Conservation (phyloP, 2,329 filamentous ascomycete genomes). For the Epichloe brachyelytri region DNA sequence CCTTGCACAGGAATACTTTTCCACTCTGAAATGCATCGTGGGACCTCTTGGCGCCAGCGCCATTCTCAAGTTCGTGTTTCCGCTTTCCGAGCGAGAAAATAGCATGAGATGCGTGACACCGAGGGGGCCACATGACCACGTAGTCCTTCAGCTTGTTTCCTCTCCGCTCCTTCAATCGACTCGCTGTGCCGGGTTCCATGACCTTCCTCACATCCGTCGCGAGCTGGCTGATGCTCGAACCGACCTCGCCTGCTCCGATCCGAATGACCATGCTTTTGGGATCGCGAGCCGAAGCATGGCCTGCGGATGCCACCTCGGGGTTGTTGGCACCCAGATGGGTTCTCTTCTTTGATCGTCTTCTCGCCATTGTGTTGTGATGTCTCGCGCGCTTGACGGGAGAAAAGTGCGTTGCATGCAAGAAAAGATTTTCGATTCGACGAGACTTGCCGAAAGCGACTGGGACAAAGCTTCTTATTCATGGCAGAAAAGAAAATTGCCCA, state of each 20-base stretch:
- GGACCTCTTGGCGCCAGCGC: slow-evolving; percentile 81
- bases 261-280: slow-evolving; percentile 99
- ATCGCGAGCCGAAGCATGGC: slow-evolving; percentile 50
- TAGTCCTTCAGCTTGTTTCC: slow-evolving; percentile 86
- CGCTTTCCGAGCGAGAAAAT: slow-evolving; percentile 78
- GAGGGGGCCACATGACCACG: slow-evolving; percentile 86
- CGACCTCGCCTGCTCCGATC: slow-evolving; percentile 87
- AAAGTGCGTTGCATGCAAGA: not conserved
- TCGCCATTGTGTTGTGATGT: slow-evolving; percentile 50
- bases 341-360: slow-evolving; percentile 72
- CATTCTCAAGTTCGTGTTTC: slow-evolving; percentile 85
- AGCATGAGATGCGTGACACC: slow-evolving; percentile 87
- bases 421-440: not conserved
- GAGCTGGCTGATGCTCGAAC: slow-evolving; percentile 79
- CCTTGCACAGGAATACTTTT: slow-evolving; percentile 92
- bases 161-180: slow-evolving; percentile 75
- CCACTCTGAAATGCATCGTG: slow-evolving; percentile 85
- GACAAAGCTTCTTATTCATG: not conserved
- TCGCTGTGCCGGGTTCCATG: slow-evolving; percentile 93
- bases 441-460: not conserved
- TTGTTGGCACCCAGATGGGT: slow-evolving; percentile 63
- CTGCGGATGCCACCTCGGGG: slow-evolving; percentile 41
- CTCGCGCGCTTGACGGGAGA: too few relatives aligned
- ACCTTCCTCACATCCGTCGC: slow-evolving; percentile 82
- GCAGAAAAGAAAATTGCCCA: slow-evolving; percentile 13